Conservation (phyloP, 208 protist genomes). For the Leishmania turanica region DNA sequence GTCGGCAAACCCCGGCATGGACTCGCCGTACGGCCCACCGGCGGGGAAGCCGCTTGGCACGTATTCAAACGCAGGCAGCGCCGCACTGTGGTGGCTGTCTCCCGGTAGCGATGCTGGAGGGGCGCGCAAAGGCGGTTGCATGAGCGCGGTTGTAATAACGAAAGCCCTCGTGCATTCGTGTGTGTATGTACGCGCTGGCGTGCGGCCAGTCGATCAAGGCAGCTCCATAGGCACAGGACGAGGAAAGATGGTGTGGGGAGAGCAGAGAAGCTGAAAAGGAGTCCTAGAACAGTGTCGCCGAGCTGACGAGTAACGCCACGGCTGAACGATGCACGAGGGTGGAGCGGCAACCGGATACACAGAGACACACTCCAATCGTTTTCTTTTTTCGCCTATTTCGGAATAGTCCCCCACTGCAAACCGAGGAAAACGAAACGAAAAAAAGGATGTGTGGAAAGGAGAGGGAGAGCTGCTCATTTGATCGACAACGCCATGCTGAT, state of each 20-base stretch:
- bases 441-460: not conserved
- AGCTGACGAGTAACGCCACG: not conserved
- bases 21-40: not conserved
- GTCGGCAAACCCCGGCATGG: not conserved
- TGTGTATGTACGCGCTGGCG: not conserved
- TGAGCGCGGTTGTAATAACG: not conserved
- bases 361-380: not conserved
- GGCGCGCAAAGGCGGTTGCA: not conserved
- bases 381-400: not conserved
- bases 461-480: not conserved
- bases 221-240: slow-evolving; percentile 2
- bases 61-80: slow-evolving; percentile 8
- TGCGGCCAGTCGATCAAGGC: not conserved
- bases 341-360: not conserved
- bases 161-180: not conserved
- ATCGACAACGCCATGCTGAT: not conserved
- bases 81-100: not conserved
- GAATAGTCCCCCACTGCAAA: not conserved
- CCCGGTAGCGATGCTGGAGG: not conserved
- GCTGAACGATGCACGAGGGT: not conserved
- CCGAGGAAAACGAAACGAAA: not conserved
- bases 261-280: slow-evolving; percentile 3
- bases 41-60: slow-evolving; percentile 29
- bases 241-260: not conserved
- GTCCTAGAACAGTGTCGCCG: not conserved